phyloP scores from a whole-genome alignment of 1,139 yeast species.

The Magnusiomyces starmeri region DNA sequence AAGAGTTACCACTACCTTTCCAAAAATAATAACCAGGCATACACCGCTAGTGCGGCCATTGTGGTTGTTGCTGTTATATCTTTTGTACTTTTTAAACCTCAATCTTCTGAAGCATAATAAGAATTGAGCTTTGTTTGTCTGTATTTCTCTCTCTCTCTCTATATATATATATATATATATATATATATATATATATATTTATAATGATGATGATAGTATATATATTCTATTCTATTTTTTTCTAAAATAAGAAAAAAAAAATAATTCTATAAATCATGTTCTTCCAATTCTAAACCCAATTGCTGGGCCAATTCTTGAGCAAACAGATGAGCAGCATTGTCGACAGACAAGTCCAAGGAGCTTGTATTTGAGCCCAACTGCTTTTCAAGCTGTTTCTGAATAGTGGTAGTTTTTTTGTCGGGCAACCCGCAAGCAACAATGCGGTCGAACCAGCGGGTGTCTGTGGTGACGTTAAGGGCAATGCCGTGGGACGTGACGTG shows the following conservation, averaged over 20 bases:
- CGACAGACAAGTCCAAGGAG: not conserved
- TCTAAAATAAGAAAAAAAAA: no score
- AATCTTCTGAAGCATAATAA: no score
- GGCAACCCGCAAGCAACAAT: constrained; percentile 84
- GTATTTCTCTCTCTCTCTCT: no score
- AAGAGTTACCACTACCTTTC: no score
- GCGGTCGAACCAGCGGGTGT: constrained; percentile 59
- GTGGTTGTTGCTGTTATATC: no score
- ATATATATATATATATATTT: no score
- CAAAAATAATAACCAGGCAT: no score
- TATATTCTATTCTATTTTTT: not conserved
- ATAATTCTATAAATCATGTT: not conserved
- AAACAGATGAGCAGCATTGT: constrained; percentile 5
- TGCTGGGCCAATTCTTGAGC: constrained; percentile 4
- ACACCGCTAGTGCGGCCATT: no score
- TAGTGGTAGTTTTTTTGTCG: constrained; percentile 48
- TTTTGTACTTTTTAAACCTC: no score
- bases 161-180: no score
- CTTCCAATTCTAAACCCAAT: not conserved
- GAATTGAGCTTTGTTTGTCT: no score
- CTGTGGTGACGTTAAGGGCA: constrained; percentile 71
- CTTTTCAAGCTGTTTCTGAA: constrained; percentile 22
- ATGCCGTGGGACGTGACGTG: constrained; percentile 87
- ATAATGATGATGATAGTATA: no score
- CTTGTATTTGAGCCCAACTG: not conserved